A percentile compares a stretch with the other conserved stretches of the same genome.
These are phyloP conservation scores for Trametes hirsuta DNA, from an alignment of 1,284 basidiomycete species.

Conservation along the genomic window DNA sequence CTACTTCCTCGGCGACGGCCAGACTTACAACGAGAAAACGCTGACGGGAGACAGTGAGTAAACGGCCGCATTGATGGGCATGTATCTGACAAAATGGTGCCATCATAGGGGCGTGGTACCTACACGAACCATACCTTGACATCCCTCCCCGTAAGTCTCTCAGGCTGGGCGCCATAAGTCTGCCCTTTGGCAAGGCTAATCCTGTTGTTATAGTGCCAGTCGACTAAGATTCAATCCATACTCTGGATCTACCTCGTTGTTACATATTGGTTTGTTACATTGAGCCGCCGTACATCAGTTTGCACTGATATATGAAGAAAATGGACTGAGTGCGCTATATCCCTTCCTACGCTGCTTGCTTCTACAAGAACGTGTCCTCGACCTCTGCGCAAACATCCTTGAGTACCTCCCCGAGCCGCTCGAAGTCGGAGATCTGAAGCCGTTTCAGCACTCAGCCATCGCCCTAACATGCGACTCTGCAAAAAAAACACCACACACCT, in stretches of 20 bases:
- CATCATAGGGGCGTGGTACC: constrained; percentile 50
- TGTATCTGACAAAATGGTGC: not conserved
- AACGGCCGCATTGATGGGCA: not conserved
- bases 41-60: constrained; percentile 49
- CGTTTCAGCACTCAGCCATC: too few species aligned
- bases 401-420: constrained; percentile 29
- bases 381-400: constrained; percentile 27
- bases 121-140: constrained; percentile 43
- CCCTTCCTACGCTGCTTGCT: not conserved
- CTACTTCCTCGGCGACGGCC: constrained; percentile 64
- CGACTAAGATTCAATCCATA: not conserved
- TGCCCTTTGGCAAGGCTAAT: too few species aligned
- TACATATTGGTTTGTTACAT: too few species aligned
- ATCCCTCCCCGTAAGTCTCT: constrained; percentile 20
- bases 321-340: too few species aligned
- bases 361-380: constrained; percentile 18
- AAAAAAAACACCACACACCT: constrained; percentile 33
- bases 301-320: not conserved
- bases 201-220: not conserved
- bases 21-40: constrained; percentile 47
- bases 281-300: not conserved
- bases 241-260: too few species aligned
- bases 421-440: constrained; percentile 56
- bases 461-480: not conserved
- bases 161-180: too few species aligned